Evolutionary conservation across 805 yeast genomes (phyloP), one percentile per base, ranked within the genome.

Genomic region (Starmerella stigmatis): DNA sequence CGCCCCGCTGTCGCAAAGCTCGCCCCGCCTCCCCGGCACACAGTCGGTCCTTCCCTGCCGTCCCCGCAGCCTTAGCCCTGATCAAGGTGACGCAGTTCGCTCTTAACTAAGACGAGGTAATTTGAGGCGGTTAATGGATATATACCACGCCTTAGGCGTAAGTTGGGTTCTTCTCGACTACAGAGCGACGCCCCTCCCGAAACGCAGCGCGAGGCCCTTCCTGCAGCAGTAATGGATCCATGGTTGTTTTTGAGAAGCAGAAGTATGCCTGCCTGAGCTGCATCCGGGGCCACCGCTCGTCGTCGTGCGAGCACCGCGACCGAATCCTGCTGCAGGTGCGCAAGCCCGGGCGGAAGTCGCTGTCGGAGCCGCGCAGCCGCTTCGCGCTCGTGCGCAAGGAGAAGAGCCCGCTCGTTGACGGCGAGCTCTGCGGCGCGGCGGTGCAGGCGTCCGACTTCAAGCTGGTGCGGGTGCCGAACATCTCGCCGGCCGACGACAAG

Each of bases 211-310:
- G n/a, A n/a, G n/a, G n/a, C n/a, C n/a, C n/a, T n/a, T n/a, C n/a
- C 38, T 9, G 7, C 28, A 13, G 12, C 6, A 5, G 35, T 7
- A 8, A 19, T 10, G n/a, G 16, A 9, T 33, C 22, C 4, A 52
- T 53, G 56, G 55, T 52, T 5, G 44, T 53, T 9, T 53, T 47
- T 33, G 55, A 48, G 26, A 47, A 53, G 38, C 53, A 47, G 29
- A 53, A 57, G 23, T 53, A 53, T 28, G 60, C 57, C 29, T 53
- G 64, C 46, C 33, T 63, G 28, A 59, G 52, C 57, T 89, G 98
- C 59, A 85, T 92, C 20, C 69, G 96, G 35, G 97, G 97, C 15
- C 98, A 89, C 59, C 66, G 98, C 32, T 83, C 96, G 1, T 78
- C 89, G 1, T 76, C 80, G 45, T 89, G 98, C 62, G 75, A 75